Conservation (phyloP, 2,329 filamentous ascomycete genomes). For the Scytalidium sp. region DNA sequence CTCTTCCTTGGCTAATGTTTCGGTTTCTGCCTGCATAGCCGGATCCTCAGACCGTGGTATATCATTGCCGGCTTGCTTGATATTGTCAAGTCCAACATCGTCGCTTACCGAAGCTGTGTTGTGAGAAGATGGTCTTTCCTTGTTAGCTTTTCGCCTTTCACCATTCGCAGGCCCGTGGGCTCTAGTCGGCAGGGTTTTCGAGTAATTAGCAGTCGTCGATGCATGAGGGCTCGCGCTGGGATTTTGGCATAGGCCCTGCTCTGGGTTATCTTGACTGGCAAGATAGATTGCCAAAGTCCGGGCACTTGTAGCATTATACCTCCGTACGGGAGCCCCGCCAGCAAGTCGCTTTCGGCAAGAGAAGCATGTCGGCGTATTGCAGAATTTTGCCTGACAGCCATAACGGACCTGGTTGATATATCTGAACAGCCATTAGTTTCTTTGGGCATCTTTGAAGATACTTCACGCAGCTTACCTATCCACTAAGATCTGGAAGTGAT, state of each 20-base stretch:
- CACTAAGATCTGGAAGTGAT: slow-evolving; percentile 64
- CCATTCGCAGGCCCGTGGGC: not conserved
- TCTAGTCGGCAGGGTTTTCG: not conserved
- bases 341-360: slow-evolving; percentile 69
- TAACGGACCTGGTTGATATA: slow-evolving; percentile 80
- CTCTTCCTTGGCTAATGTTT: not conserved
- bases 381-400: slow-evolving; percentile 69
- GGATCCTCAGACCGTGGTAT: not conserved
- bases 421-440: slow-evolving; percentile 41
- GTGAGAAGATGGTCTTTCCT: not conserved
- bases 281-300: slow-evolving; percentile 77
- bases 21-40: not conserved
- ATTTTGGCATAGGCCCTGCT: slow-evolving; percentile 61
- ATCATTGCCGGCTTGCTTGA: not conserved
- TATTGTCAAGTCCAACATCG: not conserved
- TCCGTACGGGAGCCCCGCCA: slow-evolving; percentile 66
- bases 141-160: not conserved
- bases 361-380: slow-evolving; percentile 75
- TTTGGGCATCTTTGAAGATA: not conserved
- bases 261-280: slow-evolving; percentile 75
- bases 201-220: not conserved
- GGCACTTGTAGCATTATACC: slow-evolving; percentile 79
- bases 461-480: slow-evolving; percentile 51
- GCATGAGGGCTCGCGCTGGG: slow-evolving; percentile 11
- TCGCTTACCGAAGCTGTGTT: not conserved